Conservation (phyloP, 306 rosid genomes). For the Quercus rubra region DNA sequence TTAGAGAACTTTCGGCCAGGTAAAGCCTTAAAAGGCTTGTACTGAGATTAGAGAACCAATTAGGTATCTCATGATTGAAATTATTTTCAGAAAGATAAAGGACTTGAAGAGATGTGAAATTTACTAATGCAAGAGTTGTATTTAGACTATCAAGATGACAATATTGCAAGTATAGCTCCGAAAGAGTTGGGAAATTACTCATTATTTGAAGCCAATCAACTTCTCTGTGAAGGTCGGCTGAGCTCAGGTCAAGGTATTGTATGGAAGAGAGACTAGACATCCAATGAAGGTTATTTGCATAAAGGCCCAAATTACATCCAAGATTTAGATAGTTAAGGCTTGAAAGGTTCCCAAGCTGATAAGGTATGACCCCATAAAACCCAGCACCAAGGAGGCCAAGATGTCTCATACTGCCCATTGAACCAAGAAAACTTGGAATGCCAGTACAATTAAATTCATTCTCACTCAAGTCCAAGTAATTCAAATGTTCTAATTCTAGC, state of each 20-base stretch:
- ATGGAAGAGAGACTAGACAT: neutral
- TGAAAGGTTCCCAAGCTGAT: constrained; percentile 21
- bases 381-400: neutral
- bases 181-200: constrained; percentile 17
- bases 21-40: neutral
- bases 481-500: neutral
- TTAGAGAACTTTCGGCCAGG: neutral
- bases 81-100: neutral
- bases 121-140: neutral
- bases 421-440: neutral
- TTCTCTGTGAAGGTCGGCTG: neutral
- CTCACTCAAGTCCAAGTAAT: neutral
- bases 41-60: neutral
- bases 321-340: neutral
- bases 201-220: constrained; percentile 6
- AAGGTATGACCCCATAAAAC: neutral
- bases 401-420: neutral
- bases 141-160: neutral
- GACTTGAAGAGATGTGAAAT: neutral
- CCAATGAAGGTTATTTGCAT: neutral
- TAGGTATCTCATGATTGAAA: neutral
- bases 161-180: accelerated
- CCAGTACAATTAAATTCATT: neutral
- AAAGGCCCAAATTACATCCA: neutral
- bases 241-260: neutral